A percentile compares a stretch with the other conserved stretches of the same genome.
phyloP scores from a whole-genome alignment of 2,329 filamentous ascomycete species.

The Xylaria hypoxylon region DNA sequence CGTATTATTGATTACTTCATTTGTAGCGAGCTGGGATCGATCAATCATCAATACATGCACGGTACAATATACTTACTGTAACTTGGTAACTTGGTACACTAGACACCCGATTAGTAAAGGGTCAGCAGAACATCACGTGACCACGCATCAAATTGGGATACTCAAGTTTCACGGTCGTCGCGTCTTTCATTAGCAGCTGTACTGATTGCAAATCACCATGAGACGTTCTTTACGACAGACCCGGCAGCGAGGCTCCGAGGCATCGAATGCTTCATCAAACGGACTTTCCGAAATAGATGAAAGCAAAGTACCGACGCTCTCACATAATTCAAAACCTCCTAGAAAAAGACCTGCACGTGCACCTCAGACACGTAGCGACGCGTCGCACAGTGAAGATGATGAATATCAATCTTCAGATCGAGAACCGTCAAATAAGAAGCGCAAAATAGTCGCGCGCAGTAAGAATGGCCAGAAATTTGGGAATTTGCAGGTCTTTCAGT shows the following conservation, averaged over 20 bases:
- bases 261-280: conserved; percentile 3
- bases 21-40: not conserved
- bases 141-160: conserved; percentile 23
- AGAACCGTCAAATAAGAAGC: conserved; percentile 41
- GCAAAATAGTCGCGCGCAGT: conserved; percentile 32
- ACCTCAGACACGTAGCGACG: conserved; percentile 33
- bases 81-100: too few relatives aligned
- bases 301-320: not conserved
- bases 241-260: conserved; percentile 22
- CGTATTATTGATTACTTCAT: too few relatives aligned
- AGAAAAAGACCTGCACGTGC: conserved; percentile 38
- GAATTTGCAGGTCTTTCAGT: conserved; percentile 37
- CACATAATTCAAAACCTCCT: conserved; percentile 21
- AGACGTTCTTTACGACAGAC: conserved; percentile 45
- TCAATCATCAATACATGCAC: too few relatives aligned
- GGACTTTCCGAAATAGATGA: conserved; percentile 5
- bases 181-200: not conserved
- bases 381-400: conserved; percentile 38
- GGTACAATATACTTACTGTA: too few relatives aligned
- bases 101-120: not conserved
- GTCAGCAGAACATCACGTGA: conserved; percentile 30
- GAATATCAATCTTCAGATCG: conserved; percentile 36
- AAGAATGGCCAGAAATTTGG: conserved; percentile 34
- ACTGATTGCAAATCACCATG: conserved; percentile 38
- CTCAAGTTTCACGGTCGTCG: not conserved